A percentile compares a stretch with the other conserved stretches of the same genome.
phyloP scores from a whole-genome alignment of 2,329 filamentous ascomycete genomes.

The Tolypocladium sp. region DNA sequence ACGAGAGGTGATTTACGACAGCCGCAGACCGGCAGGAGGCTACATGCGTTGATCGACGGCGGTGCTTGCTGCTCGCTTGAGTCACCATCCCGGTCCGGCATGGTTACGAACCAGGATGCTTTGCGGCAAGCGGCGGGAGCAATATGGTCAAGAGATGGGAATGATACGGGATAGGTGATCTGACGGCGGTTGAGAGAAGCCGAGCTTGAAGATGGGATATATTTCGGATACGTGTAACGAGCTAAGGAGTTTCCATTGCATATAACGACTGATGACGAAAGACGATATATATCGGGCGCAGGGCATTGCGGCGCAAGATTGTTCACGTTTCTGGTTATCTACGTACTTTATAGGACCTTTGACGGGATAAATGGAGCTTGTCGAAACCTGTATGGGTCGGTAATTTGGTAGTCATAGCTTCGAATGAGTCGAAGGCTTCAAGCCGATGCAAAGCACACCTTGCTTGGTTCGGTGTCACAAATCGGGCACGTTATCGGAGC shows the following conservation, averaged over 20 bases:
- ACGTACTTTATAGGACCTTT: not conserved
- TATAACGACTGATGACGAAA: not conserved
- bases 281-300: not conserved
- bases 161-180: not conserved
- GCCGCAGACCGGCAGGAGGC: conserved; percentile 17
- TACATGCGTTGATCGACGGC: not conserved
- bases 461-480: not conserved
- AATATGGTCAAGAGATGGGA: not conserved
- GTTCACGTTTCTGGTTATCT: not conserved
- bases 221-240: not conserved
- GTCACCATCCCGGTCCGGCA: not conserved
- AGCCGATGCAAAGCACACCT: not conserved
- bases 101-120: not conserved
- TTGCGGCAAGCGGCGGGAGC: not conserved
- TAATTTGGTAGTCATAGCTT: not conserved
- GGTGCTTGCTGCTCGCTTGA: not conserved
- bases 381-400: not conserved
- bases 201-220: not conserved
- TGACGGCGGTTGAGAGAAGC: not conserved
- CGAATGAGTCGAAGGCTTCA: not conserved
- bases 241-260: not conserved
- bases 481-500: not conserved
- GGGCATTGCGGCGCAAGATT: not conserved
- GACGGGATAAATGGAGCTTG: not conserved
- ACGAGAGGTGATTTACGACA: conserved; percentile 59